Evolutionary conservation across 1,284 basidiomycete genomes (phyloP), one percentile per base, ranked within the genome.

Genomic region (Trametes versicolor): DNA sequence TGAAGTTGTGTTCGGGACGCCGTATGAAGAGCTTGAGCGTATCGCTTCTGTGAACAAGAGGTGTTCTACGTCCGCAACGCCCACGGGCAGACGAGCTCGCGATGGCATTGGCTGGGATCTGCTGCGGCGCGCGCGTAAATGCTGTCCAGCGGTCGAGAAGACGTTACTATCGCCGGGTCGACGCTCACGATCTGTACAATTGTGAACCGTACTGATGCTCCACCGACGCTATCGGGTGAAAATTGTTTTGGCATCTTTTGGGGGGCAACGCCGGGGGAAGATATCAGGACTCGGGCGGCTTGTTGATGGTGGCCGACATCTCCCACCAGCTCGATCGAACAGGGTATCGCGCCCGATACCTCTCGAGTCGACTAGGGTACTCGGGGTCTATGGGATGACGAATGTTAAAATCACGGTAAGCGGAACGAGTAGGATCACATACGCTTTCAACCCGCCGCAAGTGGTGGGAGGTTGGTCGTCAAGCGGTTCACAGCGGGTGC

Each of bases 21-120:
- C 49, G 57, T 32, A 12, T 23, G 6, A 27, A 21, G 12, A 58
- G 17, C 25, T 21, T 17, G 48, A 17, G 37, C 37, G 45, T 36
- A 43, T 37, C 29, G 48, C 36, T 25, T 21, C 25, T 29, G 36
- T 25, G 37, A 27, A 27, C 23, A 6, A 34, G 9, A 2, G 25
- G 21, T 43, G 58, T 60, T 60, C 58, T 60, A 60, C 58, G n/a
- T 36, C 58, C 58, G 58, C 58, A 53, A 45, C 58, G 39, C 27
- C 58, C 58, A 50, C 50, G 39, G 10, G n/a, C 37, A 41, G 58
- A 12, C 36, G 32, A 34, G 4, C 54, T 55, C 41, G 13, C 34
- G 15, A 17, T 8, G 4, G 32, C 41, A 43, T 47, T 56, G 41
- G 41, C 37, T 19, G 25, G 32, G 12, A 8, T 19, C 21, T 17